phyloP scores from a whole-genome alignment of 2,329 filamentous ascomycete species.

The Lithohypha guttulata region DNA sequence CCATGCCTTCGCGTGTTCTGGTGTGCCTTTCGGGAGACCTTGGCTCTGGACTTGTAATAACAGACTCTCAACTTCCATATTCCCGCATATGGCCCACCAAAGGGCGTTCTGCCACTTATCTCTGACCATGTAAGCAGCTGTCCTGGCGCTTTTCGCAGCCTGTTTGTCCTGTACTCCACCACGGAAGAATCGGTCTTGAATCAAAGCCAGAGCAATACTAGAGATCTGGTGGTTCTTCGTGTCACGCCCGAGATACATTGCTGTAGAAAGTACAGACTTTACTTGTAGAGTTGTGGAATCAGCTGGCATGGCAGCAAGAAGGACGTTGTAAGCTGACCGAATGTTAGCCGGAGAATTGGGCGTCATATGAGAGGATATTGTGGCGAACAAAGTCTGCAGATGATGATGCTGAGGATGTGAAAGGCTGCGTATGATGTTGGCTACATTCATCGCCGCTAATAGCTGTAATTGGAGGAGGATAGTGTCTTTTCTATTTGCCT shows the following conservation, averaged over 20 bases:
- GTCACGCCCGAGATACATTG: constrained; percentile 57
- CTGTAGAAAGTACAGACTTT: constrained; percentile 66
- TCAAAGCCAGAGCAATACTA: constrained; percentile 73
- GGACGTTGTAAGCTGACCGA: constrained; percentile 63
- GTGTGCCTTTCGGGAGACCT: too few species aligned
- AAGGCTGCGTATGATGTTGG: constrained; percentile 61
- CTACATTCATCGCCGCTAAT: constrained; percentile 52
- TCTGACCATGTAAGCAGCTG: constrained; percentile 56
- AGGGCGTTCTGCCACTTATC: constrained; percentile 56
- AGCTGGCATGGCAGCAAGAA: constrained; percentile 59
- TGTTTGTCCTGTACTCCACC: constrained; percentile 66
- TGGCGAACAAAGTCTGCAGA: constrained; percentile 51
- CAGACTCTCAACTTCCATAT: constrained; percentile 64
- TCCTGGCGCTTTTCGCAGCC: constrained; percentile 63
- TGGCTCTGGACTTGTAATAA: constrained; percentile 1
- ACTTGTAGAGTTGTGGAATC: constrained; percentile 60
- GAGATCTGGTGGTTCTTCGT: constrained; percentile 68
- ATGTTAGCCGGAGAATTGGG: constrained; percentile 65
- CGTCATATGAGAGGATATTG: constrained; percentile 56
- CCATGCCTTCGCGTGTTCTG: too few species aligned
- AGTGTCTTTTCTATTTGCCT: constrained; percentile 24
- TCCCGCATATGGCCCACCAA: constrained; percentile 72
- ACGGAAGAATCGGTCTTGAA: constrained; percentile 73
- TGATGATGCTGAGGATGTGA: constrained; percentile 46
- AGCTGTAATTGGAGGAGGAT: constrained; percentile 54